phyloP scores from a whole-genome alignment of 2,329 filamentous ascomycete species.

The Pyrenophora graminea region DNA sequence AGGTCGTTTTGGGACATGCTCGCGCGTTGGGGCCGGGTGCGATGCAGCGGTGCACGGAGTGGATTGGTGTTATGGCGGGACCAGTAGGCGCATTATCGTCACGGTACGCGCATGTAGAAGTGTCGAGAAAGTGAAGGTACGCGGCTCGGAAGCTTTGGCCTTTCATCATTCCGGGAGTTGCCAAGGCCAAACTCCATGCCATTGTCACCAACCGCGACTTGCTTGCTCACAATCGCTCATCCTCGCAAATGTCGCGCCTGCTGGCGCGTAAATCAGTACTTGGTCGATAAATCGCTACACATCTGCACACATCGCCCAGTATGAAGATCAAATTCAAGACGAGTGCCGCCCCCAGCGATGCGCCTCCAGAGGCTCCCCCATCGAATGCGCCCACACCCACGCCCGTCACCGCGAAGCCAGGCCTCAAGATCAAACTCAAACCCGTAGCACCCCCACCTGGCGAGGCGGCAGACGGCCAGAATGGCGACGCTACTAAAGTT shows the following conservation, averaged over 20 bases:
- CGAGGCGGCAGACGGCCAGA: conserved; percentile 31
- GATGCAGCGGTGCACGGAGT: conserved; percentile 24
- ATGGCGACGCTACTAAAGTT: conserved; percentile 44
- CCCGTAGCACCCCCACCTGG: conserved; percentile 24
- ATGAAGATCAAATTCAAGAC: conserved; percentile 44
- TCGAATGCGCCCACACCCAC: conserved; percentile 21
- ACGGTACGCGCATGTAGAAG: background rate
- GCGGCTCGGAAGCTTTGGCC: conserved; percentile 25
- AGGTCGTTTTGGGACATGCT: conserved; percentile 52
- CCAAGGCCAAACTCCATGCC: conserved; percentile 20
- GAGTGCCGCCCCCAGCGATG: conserved; percentile 23
- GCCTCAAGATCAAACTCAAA: conserved; percentile 43
- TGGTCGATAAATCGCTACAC: background rate
- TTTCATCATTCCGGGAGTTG: conserved; percentile 17
- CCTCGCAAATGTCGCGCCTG: conserved; percentile 17
- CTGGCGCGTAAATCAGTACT: conserved; percentile 9
- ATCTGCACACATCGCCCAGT: conserved; percentile 5
- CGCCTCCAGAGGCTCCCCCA: conserved; percentile 23
- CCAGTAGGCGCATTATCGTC: conserved; percentile 30
- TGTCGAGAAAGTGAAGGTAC: conserved; percentile 18
- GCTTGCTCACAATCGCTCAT: conserved; percentile 2
- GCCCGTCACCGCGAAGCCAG: conserved; percentile 19
- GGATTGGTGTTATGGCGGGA: conserved; percentile 21
- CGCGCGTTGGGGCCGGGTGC: conserved; percentile 9
- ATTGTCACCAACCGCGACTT: conserved; percentile 10